A percentile compares a stretch with the other conserved stretches of the same genome.
These are phyloP conservation scores for Backusella australiensis DNA, from an alignment of 192 early-diverging fungal species.

Conservation along the genomic window DNA sequence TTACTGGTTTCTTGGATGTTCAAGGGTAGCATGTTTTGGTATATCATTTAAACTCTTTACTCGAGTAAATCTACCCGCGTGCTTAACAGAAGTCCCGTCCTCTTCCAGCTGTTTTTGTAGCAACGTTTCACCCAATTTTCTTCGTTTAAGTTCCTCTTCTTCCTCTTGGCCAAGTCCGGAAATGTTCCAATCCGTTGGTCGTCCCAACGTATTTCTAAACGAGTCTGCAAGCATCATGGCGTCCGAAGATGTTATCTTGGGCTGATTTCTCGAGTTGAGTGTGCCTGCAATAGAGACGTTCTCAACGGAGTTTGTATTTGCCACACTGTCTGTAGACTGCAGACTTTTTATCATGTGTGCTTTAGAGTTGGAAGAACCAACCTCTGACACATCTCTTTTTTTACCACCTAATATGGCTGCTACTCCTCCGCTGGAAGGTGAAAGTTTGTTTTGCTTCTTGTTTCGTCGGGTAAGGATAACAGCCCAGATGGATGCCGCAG, in stretches of 20 bases:
- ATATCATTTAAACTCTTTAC: conserved; percentile 1
- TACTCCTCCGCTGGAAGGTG: not conserved
- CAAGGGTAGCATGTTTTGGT: not conserved
- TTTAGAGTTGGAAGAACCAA: not conserved
- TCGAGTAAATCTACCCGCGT: conserved; percentile 12
- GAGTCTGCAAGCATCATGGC: conserved; percentile 30
- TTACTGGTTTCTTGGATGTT: conserved; percentile 16
- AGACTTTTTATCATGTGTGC: not conserved
- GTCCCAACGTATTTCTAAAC: conserved; percentile 25
- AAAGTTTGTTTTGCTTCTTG: conserved; percentile 14
- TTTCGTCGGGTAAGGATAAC: not conserved
- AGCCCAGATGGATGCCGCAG: conserved; percentile 17
- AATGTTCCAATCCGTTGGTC: conserved; percentile 4
- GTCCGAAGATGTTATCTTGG: conserved; percentile 21
- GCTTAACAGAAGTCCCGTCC: conserved; percentile 27
- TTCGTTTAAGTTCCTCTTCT: conserved; percentile 16
- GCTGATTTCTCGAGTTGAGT: not conserved
- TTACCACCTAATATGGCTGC: not conserved
- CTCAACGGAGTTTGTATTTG: not conserved
- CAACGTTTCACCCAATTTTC: conserved; percentile 21
- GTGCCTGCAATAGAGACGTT: conserved; percentile 8
- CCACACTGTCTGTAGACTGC: conserved; percentile 7
- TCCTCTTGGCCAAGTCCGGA: conserved; percentile 11
- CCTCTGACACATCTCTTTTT: not conserved
- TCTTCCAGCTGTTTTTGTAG: conserved; percentile 28